These are phyloP conservation scores for Venturia asperata DNA, from an alignment of 2,329 filamentous ascomycete genomes.

Conservation along the genomic window DNA sequence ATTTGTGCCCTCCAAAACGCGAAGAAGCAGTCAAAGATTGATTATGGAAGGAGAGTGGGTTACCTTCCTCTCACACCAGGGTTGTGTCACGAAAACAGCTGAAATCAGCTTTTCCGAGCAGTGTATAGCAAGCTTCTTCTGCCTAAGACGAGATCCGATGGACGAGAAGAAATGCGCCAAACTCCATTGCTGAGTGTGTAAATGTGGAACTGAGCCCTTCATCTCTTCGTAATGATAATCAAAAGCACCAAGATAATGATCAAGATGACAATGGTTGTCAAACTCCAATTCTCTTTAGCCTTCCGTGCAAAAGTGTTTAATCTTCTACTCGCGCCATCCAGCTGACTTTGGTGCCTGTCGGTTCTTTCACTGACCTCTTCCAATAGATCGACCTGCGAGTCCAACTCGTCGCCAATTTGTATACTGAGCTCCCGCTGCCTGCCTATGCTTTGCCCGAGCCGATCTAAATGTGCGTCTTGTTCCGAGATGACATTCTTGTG, in stretches of 20 bases:
- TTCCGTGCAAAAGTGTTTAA: conserved; percentile 65
- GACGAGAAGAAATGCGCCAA: neutral
- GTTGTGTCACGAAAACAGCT: neutral
- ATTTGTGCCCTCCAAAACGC: neutral
- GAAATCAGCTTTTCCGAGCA: neutral
- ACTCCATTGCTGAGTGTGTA: conserved; percentile 8
- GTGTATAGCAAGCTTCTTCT: neutral
- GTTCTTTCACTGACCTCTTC: conserved; percentile 81
- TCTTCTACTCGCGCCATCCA: conserved; percentile 67
- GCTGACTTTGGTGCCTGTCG: conserved; percentile 68
- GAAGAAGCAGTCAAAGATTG: neutral
- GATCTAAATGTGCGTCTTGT: conserved; percentile 90
- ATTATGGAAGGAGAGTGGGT: neutral
- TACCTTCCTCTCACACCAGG: neutral
- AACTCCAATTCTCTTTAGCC: conserved; percentile 79
- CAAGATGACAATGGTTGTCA: conserved; percentile 70
- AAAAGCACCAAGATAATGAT: conserved; percentile 76
- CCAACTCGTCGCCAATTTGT: conserved; percentile 92
- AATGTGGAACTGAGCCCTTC: neutral
- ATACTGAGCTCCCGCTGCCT: conserved; percentile 88
- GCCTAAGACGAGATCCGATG: neutral
- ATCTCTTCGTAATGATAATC: conserved; percentile 72
- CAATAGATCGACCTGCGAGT: conserved; percentile 79
- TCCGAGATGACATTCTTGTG: conserved; percentile 75
- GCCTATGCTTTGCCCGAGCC: conserved; percentile 75